phyloP scores from a whole-genome alignment of 176 grass and related monocot species.

The Saccharum officinarum region DNA sequence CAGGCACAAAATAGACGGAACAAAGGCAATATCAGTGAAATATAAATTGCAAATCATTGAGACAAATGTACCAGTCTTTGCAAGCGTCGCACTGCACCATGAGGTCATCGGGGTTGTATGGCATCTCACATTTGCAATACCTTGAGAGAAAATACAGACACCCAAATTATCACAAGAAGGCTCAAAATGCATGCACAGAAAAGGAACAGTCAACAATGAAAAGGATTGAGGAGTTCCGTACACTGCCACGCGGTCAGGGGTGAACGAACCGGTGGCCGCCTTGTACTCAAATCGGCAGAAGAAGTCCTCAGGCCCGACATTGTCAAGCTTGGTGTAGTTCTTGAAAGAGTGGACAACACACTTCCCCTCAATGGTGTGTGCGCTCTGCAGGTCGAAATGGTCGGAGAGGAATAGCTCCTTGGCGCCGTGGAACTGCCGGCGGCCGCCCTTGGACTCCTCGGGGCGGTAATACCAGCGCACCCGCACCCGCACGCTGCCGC shows the following conservation, averaged over 20 bases:
- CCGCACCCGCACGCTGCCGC: conserved; percentile 69
- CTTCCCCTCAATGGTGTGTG: conserved; percentile 77
- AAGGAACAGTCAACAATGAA: background rate
- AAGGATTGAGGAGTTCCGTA: conserved; percentile 23
- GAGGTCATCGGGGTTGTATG: conserved; percentile 85
- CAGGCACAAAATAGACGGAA: background rate
- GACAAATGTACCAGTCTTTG: conserved; percentile 70
- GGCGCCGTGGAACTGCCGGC: conserved; percentile 86
- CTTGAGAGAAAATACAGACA: conserved; percentile 28
- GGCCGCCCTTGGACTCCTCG: conserved; percentile 75
- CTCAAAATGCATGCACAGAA: background rate
- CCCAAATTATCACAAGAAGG: background rate
- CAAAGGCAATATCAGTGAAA: background rate
- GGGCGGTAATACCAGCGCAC: conserved; percentile 91
- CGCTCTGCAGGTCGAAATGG: conserved; percentile 74
- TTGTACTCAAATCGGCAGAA: conserved; percentile 92
- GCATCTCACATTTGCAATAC: conserved; percentile 95
- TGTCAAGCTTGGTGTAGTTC: conserved; percentile 83
- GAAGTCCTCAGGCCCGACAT: conserved; percentile 74
- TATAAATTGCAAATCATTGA: background rate
- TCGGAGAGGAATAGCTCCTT: conserved; percentile 92
- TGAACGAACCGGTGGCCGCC: conserved; percentile 58
- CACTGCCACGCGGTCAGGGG: conserved; percentile 77
- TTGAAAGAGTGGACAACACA: conserved; percentile 83
- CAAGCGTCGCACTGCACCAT: conserved; percentile 86